phyloP scores from a whole-genome alignment of 129 eudicot genomes.

The Helianthus annuus region HanXRQr2.0-SUNRISE NC_035441.2:110414547-110415046 shows the following conservation, averaged over 20 bases:
- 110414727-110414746: slow-evolving; percentile 98
- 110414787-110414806: slow-evolving; percentile 98
- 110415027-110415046: slow-evolving; percentile 94
- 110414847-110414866: slow-evolving; percentile 96
- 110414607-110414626: slow-evolving; percentile 92
- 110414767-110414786: slow-evolving; percentile 94
- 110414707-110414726: slow-evolving; percentile 87
- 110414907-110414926: slow-evolving; percentile 95
- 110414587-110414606: slow-evolving; percentile 89
- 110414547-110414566: slow-evolving; percentile 28
- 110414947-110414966: slow-evolving; percentile 97
- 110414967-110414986: slow-evolving; percentile 95
- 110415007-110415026: slow-evolving; percentile 91
- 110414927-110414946: slow-evolving; percentile 84
- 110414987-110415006: slow-evolving; percentile 96
- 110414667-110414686: slow-evolving; percentile 89
- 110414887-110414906: slow-evolving; percentile 84
- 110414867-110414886: slow-evolving; percentile 99
- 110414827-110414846: slow-evolving; percentile 94
- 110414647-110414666: slow-evolving; percentile 85
- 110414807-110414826: slow-evolving; percentile 95
- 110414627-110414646: slow-evolving; percentile 78
- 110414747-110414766: slow-evolving; percentile 77
- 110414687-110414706: slow-evolving; percentile 90
- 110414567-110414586: slow-evolving; percentile 96